Conservation (phyloP, 1,284 basidiomycete genomes). For the Wolfiporia cocos region DNA sequence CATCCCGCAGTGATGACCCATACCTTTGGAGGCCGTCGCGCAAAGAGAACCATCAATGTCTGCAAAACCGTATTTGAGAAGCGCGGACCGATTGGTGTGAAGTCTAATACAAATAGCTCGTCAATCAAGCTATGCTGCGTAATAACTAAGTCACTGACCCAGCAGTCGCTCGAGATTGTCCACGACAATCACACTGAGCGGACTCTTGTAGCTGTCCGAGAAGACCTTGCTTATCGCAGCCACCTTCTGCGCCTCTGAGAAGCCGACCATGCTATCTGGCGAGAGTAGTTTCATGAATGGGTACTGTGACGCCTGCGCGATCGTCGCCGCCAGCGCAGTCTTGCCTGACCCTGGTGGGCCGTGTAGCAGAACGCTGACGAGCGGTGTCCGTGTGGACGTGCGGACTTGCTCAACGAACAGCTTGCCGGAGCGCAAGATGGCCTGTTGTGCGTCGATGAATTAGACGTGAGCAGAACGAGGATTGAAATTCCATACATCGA, state of each 20-base stretch:
- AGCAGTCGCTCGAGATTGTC: constrained; percentile 90
- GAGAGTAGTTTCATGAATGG: constrained; percentile 99
- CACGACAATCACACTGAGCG: constrained; percentile 94
- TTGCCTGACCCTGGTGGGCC: constrained; percentile 92
- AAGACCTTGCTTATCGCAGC: constrained; percentile 92
- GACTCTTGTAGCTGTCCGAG: constrained; percentile 95
- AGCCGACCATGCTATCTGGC: constrained; percentile 97
- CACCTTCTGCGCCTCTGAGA: constrained; percentile 88
- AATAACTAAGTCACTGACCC: constrained; percentile 40
- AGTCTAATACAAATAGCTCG: constrained; percentile 61
- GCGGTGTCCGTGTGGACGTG: constrained; percentile 83
- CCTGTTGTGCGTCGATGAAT: constrained; percentile 30
- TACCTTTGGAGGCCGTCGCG: constrained; percentile 90
- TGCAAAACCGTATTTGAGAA: constrained; percentile 96
- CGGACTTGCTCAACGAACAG: constrained; percentile 96
- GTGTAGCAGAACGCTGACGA: constrained; percentile 88
- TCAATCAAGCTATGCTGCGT: neutral
- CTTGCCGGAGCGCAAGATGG: constrained; percentile 85
- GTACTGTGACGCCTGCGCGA: constrained; percentile 89
- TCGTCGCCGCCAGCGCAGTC: constrained; percentile 92
- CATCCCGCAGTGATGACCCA: constrained; percentile 13
- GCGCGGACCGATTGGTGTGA: constrained; percentile 95
- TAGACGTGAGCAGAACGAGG: constrained; percentile 1
- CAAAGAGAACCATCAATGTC: constrained; percentile 85
- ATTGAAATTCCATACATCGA: constrained; percentile 53